phyloP scores from a whole-genome alignment of 495 filamentous ascomycete species.

The Aspergillus wentii region DNA sequence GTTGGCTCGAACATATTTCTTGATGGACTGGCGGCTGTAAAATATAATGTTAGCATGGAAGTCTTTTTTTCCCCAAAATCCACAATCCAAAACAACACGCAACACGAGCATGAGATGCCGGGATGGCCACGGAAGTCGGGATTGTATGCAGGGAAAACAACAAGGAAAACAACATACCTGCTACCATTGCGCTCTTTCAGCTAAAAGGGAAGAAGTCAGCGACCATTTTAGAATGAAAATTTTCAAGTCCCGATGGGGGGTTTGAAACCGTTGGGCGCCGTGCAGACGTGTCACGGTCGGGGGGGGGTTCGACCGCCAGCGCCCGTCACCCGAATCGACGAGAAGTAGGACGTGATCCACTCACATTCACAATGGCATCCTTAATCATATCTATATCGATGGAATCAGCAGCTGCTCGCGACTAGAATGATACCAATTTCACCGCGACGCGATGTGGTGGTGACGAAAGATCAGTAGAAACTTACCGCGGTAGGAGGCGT shows the following conservation, averaged over 20 bases:
- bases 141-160: slow-evolving; percentile 13
- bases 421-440: slow-evolving; percentile 23
- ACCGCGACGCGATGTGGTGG: slow-evolving; percentile 40
- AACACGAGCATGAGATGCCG: no score
- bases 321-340: slow-evolving; percentile 30
- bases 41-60: slow-evolving; percentile 7
- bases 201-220: slow-evolving; percentile 39
- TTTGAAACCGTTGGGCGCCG: slow-evolving; percentile 21
- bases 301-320: slow-evolving; percentile 22
- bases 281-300: slow-evolving; percentile 41
- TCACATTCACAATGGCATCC: slow-evolving; percentile 63
- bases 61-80: neutral
- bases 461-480: slow-evolving; percentile 38
- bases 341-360: slow-evolving; percentile 40
- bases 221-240: slow-evolving; percentile 15
- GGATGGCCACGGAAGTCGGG: no score
- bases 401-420: slow-evolving; percentile 48
- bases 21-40: slow-evolving; percentile 84
- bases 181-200: slow-evolving; percentile 62
- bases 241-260: slow-evolving; percentile 15
- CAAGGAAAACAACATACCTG: slow-evolving; percentile 44
- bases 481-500: slow-evolving; percentile 60
- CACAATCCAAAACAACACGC: neutral
- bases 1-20: slow-evolving; percentile 97
- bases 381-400: slow-evolving; percentile 59